A percentile compares a stretch with the other conserved stretches of the same genome.
Evolutionary conservation across 2,329 filamentous ascomycete genomes (phyloP).

Genomic region (Alternaria arborescens): DNA sequence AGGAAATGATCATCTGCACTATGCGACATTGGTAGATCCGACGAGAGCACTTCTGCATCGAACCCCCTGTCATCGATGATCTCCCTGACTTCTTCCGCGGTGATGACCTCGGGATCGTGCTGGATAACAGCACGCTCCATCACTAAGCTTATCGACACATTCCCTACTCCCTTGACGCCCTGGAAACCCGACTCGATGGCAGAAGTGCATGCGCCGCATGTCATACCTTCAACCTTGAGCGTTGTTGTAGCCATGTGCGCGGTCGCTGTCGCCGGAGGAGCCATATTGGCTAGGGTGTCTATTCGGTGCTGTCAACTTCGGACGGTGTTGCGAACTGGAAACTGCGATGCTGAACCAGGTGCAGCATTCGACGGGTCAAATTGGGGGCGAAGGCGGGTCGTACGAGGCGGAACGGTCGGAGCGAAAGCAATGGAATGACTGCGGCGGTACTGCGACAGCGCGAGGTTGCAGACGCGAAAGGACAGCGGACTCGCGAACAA

Average conservation of each 20-base stretch:
- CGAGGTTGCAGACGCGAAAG: slow-evolving; percentile 6
- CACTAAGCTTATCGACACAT: slow-evolving; percentile 89
- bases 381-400: slow-evolving; percentile 20
- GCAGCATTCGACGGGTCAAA: slow-evolving; percentile 23
- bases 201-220: slow-evolving; percentile 92
- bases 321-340: slow-evolving; percentile 6
- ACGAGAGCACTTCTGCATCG: slow-evolving; percentile 86
- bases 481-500: slow-evolving; percentile 13
- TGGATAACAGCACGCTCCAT: slow-evolving; percentile 96
- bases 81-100: slow-evolving; percentile 79
- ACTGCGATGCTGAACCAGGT: background rate
- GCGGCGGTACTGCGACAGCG: slow-evolving; percentile 24
- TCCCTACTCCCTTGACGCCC: slow-evolving; percentile 79
- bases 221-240: slow-evolving; percentile 85
- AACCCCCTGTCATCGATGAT: slow-evolving; percentile 93
- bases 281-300: slow-evolving; percentile 31
- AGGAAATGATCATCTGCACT: slow-evolving; percentile 47
- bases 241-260: slow-evolving; percentile 84
- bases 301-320: slow-evolving; percentile 10
- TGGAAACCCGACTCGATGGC: slow-evolving; percentile 94
- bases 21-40: slow-evolving; percentile 70
- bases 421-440: slow-evolving; percentile 13
- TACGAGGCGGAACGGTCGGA: slow-evolving; percentile 22
- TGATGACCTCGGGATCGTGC: slow-evolving; percentile 79
- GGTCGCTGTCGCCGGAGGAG: slow-evolving; percentile 46